Conservation (phyloP, 768 basidiomycete species). For the Lactifluus subvellereus region DNA sequence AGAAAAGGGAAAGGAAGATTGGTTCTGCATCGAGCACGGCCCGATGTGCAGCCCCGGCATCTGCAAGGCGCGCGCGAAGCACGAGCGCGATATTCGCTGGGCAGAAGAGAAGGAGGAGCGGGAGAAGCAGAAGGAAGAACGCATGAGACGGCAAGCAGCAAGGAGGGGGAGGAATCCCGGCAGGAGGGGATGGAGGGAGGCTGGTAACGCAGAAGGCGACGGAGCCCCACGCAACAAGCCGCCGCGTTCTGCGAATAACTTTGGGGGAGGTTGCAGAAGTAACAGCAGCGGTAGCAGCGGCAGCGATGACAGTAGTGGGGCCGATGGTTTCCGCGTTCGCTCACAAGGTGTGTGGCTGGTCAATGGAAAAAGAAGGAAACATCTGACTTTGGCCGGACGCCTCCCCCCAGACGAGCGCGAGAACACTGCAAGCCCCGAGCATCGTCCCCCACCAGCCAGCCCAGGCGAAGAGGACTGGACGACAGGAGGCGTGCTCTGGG, state of each 20-base stretch:
- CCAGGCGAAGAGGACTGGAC: neutral
- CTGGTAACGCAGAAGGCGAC: neutral
- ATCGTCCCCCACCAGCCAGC: neutral
- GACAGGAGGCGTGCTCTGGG: neutral
- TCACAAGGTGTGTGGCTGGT: neutral
- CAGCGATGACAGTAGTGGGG: neutral
- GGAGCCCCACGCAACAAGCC: neutral
- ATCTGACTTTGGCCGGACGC: neutral
- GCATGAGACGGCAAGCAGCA: neutral
- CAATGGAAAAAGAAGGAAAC: neutral
- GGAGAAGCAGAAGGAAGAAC: neutral
- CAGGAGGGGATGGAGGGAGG: neutral
- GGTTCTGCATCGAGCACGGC: constrained; percentile 12
- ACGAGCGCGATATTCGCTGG: neutral
- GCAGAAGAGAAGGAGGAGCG: constrained; percentile 1
- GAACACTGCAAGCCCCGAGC: neutral
- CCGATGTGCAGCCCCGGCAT: constrained; percentile 12
- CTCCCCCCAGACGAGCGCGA: neutral
- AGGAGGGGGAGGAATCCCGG: neutral
- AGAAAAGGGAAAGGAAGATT: neutral
- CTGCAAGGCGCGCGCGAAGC: constrained; percentile 1
- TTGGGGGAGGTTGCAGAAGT: neutral
- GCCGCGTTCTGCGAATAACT: neutral
- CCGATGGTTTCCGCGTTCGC: neutral
- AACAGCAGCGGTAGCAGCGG: no score